These are phyloP conservation scores for Rhododendron kiyosumense DNA, from an alignment of 148 eudicot species.

Conservation along the genomic window DNA sequence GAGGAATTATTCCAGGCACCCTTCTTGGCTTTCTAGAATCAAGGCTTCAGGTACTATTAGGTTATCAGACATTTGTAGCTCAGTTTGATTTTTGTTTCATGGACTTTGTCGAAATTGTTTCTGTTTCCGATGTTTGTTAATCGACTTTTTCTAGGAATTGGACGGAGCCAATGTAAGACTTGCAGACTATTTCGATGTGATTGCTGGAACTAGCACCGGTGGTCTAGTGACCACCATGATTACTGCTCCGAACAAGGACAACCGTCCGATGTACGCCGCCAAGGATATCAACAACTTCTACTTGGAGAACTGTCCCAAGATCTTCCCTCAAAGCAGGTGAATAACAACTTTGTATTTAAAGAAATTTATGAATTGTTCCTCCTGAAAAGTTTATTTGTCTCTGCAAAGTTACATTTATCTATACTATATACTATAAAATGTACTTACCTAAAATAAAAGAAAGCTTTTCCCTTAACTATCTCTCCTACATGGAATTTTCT, in stretches of 20 bases:
- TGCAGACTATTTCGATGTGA: too few species aligned
- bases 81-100: background rate
- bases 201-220: too few species aligned
- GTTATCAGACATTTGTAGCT: background rate
- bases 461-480: too few species aligned
- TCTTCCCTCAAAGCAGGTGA: slow-evolving; percentile 32
- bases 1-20: slow-evolving; percentile 26
- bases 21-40: slow-evolving; percentile 25
- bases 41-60: slow-evolving; percentile 20
- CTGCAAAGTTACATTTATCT: background rate
- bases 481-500: too few species aligned
- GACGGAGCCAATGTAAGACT: too few species aligned
- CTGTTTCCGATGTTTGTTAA: background rate
- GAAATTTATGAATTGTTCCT: background rate
- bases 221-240: slow-evolving; percentile 30
- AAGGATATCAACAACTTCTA: slow-evolving; percentile 26
- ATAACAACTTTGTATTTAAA: background rate
- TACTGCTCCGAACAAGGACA: slow-evolving; percentile 27
- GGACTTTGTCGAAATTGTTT: background rate
- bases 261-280: slow-evolving; percentile 33
- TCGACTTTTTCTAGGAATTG: background rate
- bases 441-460: too few species aligned
- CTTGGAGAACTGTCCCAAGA: slow-evolving; percentile 29
- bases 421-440: too few species aligned
- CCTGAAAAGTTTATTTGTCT: background rate